Percentiles rank a stretch among this genome's conserved stretches.
Conservation (phyloP, 129 eudicot genomes). For the Pseudognaphalium luteoalbum region DNA sequence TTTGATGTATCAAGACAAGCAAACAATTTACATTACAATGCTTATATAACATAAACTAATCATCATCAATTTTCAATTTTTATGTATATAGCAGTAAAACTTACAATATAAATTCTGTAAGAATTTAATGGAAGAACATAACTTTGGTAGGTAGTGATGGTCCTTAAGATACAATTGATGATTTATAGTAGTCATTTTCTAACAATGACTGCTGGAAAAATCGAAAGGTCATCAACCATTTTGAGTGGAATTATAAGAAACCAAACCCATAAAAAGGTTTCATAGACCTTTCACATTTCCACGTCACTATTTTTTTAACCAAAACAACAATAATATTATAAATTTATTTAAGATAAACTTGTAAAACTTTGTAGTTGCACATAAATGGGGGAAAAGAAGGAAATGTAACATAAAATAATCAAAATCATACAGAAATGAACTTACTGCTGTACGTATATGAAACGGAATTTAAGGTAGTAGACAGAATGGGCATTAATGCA, state of each 20-base stretch:
- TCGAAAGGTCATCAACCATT: constrained; percentile 10
- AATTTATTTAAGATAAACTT: not conserved
- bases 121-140: not conserved
- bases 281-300: constrained; percentile 2
- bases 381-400: no score
- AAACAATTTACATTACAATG: no score
- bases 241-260: constrained; percentile 23
- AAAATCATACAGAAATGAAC: not conserved
- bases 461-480: constrained; percentile 2
- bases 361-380: not conserved
- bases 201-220: constrained; percentile 1
- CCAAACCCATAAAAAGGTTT: not conserved
- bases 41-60: not conserved
- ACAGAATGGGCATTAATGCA: constrained; percentile 14
- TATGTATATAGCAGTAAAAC: not conserved
- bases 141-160: constrained; percentile 6
- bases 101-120: not conserved
- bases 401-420: no score
- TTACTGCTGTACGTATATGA: not conserved
- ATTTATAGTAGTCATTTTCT: constrained; percentile 21
- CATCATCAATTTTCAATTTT: no score
- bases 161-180: not conserved
- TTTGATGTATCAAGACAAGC: no score
- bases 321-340: not conserved
- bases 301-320: not conserved